Evolutionary conservation across 2,329 filamentous ascomycete species (phyloP).

Genomic region (Aspergillus sojae): DNA sequence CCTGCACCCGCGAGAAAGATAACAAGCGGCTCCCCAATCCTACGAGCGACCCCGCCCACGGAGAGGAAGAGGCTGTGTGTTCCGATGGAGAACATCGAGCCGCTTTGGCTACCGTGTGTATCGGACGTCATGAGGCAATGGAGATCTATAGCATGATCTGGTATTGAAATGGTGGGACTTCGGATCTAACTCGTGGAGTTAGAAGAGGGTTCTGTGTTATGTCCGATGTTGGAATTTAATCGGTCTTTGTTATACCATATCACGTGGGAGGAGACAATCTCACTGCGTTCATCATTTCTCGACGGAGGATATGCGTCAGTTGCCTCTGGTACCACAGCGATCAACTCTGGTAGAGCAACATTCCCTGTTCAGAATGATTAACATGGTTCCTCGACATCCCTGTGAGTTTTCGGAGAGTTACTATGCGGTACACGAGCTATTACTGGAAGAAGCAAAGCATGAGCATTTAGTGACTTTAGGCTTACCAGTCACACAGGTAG

Average conservation of each 20-base stretch:
- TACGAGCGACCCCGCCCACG: constrained; percentile 27
- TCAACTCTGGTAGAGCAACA: neutral
- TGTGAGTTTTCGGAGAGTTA: neutral
- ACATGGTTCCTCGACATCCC: neutral
- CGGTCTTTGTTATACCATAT: neutral
- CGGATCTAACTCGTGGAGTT: neutral
- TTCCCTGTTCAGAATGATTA: neutral
- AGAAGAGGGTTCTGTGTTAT: neutral
- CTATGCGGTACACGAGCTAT: neutral
- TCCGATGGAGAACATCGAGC: constrained; percentile 31
- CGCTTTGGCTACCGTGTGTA: neutral
- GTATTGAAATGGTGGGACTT: neutral
- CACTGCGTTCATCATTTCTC: neutral
- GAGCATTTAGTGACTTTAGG: too few species aligned
- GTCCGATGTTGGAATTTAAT: neutral
- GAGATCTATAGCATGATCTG: neutral
- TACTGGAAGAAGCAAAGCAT: neutral
- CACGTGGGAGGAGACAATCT: neutral
- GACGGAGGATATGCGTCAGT: neutral
- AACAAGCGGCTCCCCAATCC: constrained; percentile 31
- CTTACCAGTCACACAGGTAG: neutral
- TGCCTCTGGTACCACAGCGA: neutral
- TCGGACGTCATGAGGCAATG: neutral
- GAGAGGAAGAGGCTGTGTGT: constrained; percentile 36
- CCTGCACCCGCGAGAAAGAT: constrained; percentile 40